Evolutionary conservation across 768 basidiomycete genomes (phyloP), one percentile per base, ranked within the genome.

Genomic region (Mycena floridula): DNA sequence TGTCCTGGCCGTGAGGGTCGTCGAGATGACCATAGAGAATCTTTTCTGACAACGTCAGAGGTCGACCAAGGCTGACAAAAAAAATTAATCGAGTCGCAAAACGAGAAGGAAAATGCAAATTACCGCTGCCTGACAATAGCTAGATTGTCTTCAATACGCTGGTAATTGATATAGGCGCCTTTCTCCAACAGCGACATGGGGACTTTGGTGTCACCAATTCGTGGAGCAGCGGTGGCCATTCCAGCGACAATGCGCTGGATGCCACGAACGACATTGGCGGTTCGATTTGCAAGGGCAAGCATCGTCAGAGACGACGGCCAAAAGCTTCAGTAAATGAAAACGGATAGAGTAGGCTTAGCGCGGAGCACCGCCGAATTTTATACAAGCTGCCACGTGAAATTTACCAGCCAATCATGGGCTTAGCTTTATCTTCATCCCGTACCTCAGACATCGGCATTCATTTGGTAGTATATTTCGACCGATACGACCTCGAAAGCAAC

Each of bases 21-120:
- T 97, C 95, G 55, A 98, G 77, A 72, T 99, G 96, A 46, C 96
- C 96, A 65, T 99, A 99, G 30, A 97, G 73, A 59, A 96, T 86
- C 80, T 97, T 96, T 68, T 97, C 94, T 47, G 94, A 93, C 55
- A 95, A 68, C 13, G 94, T 96, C 65, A 96, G 68, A 35, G 93
- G 93, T 26, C 91, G 88, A 57, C 85, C 79, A 55, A 96, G 72
- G 62, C 93, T 95, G 47, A 12, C 8, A 32, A 24, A 47, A 35
- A 23, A 48, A 22, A n/a, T n/a, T n/a, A n/a, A n/a, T n/a, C n/a
- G n/a, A n/a, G n/a, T n/a, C 58, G 49, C 26, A 42, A 43, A 28
- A 15, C 16, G 18, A 47, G 13, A 37, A 30, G 9, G n/a, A 21
- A 11, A 25, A 23, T 18, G 16, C 15, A 41, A 37, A 35, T 43